These are phyloP conservation scores for Amesomyces nigricolor DNA, from an alignment of 2,329 filamentous ascomycete species.

Conservation along the genomic window DNA sequence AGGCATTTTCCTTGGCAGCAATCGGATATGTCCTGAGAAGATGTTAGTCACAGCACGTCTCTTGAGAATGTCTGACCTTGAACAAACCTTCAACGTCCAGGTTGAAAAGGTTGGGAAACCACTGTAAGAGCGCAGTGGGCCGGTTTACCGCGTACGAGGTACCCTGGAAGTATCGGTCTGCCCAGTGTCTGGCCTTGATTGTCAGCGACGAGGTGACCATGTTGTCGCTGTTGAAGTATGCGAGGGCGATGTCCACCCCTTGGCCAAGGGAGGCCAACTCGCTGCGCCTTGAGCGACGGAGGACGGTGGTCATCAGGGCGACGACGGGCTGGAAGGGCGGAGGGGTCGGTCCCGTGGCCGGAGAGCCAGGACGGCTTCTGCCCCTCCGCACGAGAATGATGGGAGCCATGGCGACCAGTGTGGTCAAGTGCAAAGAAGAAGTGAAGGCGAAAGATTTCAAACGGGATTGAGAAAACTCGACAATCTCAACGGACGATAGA, in stretches of 20 bases:
- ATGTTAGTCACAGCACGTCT: neutral
- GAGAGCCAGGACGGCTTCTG: neutral
- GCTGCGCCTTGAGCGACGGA: constrained; percentile 11
- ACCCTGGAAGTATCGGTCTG: constrained; percentile 19
- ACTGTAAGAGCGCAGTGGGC: constrained; percentile 14
- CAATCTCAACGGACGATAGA: neutral
- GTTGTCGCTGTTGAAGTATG: constrained; percentile 28
- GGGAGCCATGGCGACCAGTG: constrained; percentile 5
- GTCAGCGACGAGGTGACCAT: constrained; percentile 14
- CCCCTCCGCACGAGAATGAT: constrained; percentile 10
- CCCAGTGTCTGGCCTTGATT: constrained; percentile 21
- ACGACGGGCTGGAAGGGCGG: neutral
- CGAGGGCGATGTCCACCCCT: constrained; percentile 25
- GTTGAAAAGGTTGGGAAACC: constrained; percentile 24
- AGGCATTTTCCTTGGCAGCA: constrained; percentile 11
- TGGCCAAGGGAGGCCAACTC: constrained; percentile 16
- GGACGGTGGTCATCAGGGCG: neutral
- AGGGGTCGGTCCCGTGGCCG: neutral
- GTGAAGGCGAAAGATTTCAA: neutral
- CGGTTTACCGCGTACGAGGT: constrained; percentile 16
- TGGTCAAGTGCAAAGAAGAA: neutral
- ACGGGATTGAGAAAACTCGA: neutral
- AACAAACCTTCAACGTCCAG: constrained; percentile 14
- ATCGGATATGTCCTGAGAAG: constrained; percentile 15
- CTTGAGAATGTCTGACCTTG: neutral